A percentile compares a stretch with the other conserved stretches of the same genome.
phyloP scores from a whole-genome alignment of 2,329 filamentous ascomycete species.

The Fusarium sp. region DNA sequence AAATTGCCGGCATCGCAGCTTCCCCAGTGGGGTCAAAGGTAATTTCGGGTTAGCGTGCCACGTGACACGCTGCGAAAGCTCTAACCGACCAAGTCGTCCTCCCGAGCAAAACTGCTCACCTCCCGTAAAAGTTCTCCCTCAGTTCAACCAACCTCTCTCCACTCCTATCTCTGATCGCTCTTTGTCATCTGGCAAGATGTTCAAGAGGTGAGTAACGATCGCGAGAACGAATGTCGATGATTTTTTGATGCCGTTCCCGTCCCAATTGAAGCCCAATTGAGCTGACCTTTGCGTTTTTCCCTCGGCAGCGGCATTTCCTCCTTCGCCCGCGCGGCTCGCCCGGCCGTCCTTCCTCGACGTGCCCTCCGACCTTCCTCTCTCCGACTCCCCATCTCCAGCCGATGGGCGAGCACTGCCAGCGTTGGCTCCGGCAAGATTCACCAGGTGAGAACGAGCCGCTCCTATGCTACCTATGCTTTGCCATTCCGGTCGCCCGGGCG shows the following conservation, averaged over 20 bases:
- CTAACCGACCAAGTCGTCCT: constrained; percentile 57
- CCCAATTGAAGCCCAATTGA: constrained; percentile 65
- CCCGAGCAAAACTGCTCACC: constrained; percentile 61
- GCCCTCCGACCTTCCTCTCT: constrained; percentile 67
- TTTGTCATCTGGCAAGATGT: constrained; percentile 80
- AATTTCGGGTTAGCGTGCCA: constrained; percentile 50
- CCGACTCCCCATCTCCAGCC: constrained; percentile 65
- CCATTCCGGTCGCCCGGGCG: constrained; percentile 40
- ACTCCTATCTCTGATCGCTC: constrained; percentile 70
- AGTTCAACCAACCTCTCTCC: constrained; percentile 65
- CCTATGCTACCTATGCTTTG: background rate
- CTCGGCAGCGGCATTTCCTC: constrained; percentile 72
- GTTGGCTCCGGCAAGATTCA: constrained; percentile 75
- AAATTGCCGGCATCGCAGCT: constrained; percentile 48
- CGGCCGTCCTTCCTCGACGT: constrained; percentile 67
- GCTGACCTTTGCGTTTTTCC: constrained; percentile 47
- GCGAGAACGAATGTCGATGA: constrained; percentile 46
- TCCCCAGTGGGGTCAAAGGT: constrained; percentile 30
- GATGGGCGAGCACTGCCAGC: constrained; percentile 68
- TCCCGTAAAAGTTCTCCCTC: constrained; percentile 61
- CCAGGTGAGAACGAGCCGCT: constrained; percentile 62
- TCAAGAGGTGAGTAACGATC: constrained; percentile 76
- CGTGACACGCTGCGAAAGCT: constrained; percentile 56
- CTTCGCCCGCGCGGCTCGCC: constrained; percentile 71
- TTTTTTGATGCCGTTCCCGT: constrained; percentile 33